phyloP scores from a whole-genome alignment of 2,329 filamentous ascomycete genomes.

The Xylariaceae sp. region DNA sequence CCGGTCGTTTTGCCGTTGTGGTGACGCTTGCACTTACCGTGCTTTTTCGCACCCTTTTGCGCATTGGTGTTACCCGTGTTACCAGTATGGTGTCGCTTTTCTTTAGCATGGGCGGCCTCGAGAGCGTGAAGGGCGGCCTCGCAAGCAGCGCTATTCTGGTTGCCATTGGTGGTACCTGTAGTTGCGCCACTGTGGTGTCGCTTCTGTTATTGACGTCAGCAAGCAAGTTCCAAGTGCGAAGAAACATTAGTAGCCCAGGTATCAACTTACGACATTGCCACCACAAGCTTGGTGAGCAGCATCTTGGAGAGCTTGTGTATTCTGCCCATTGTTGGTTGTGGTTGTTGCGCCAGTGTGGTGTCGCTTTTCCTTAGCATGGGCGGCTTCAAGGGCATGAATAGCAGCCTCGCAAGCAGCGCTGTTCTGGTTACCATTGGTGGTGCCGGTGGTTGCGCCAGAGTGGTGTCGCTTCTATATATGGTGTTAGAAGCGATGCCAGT shows the following conservation, averaged over 20 bases:
- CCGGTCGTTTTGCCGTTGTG: too few species aligned
- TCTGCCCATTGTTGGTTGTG: background rate
- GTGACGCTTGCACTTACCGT: too few species aligned
- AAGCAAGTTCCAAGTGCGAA: background rate
- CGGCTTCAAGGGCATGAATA: background rate
- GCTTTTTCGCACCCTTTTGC: too few species aligned
- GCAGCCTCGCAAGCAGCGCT: background rate
- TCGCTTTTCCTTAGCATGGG: conserved; percentile 1
- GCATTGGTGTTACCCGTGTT: conserved; percentile 6
- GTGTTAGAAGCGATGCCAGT: background rate
- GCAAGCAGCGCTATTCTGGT: background rate
- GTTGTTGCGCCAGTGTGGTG: background rate
- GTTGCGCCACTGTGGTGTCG: background rate
- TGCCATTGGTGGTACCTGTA: background rate
- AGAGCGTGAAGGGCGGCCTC: background rate
- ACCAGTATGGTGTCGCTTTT: conserved; percentile 5
- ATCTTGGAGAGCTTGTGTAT: too few species aligned
- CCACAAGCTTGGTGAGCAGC: background rate
- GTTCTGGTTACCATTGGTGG: background rate
- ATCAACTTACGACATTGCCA: background rate
- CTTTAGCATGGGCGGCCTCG: background rate
- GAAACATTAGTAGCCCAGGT: background rate
- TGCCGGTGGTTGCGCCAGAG: conserved; percentile 4
- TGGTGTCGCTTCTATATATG: background rate
- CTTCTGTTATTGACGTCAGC: background rate